Evolutionary conservation across 768 basidiomycete species (phyloP).

Genomic region (Leccinum aurantiacum): DNA sequence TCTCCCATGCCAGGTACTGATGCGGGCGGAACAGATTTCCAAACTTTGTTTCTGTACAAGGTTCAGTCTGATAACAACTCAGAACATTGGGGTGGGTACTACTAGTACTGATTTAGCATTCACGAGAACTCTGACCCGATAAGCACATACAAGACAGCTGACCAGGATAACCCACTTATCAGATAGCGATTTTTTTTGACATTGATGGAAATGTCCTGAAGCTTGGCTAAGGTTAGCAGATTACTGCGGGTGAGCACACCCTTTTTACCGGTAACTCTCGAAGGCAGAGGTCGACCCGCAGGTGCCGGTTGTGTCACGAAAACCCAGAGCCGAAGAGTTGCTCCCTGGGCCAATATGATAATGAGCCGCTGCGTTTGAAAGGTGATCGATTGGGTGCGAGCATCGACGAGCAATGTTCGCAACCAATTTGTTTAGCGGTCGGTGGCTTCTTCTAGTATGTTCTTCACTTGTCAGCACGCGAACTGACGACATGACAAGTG

Average conservation of each 20-base stretch:
- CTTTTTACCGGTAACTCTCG: slow-evolving; percentile 13
- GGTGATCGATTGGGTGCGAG: not conserved
- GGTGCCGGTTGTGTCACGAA: not conserved
- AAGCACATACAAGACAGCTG: slow-evolving; percentile 27
- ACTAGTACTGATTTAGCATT: slow-evolving; percentile 8
- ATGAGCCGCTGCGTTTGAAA: not conserved
- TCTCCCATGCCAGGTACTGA: slow-evolving; percentile 12
- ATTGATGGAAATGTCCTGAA: not conserved
- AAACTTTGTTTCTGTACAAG: slow-evolving; percentile 12
- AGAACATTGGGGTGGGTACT: slow-evolving; percentile 10
- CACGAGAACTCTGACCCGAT: slow-evolving; percentile 16
- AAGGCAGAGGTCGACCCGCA: not conserved
- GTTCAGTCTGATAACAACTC: slow-evolving; percentile 17
- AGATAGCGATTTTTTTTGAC: slow-evolving; percentile 12
- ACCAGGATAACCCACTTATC: slow-evolving; percentile 25
- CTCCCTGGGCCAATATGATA: not conserved
- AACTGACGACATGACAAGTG: slow-evolving; percentile 10
- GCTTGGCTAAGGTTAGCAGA: slow-evolving; percentile 16
- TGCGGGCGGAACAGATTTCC: slow-evolving; percentile 17
- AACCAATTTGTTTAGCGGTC: not conserved
- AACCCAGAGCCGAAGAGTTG: not conserved
- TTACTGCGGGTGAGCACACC: not conserved
- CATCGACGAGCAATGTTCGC: not conserved
- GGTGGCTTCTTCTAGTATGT: slow-evolving; percentile 6
- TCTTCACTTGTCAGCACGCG: slow-evolving; percentile 5